Percentiles rank a stretch among this genome's conserved stretches.
phyloP scores from a whole-genome alignment of 2,329 filamentous ascomycete species.

The Fusarium sp. region DNA sequence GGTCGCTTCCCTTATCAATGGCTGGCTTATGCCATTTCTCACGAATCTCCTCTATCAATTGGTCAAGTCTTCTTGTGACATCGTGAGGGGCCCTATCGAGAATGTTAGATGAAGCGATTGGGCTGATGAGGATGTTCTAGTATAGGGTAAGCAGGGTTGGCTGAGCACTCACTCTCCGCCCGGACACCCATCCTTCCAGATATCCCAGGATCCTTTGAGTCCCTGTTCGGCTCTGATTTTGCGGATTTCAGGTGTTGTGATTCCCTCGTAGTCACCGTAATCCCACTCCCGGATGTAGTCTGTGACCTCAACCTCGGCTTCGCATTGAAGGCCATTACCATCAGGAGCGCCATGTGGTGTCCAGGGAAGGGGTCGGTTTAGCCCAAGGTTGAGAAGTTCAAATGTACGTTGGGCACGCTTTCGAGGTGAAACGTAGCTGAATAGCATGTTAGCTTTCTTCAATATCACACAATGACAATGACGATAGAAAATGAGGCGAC shows the following conservation, averaged over 20 bases:
- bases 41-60: conserved; percentile 80
- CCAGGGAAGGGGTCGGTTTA: conserved; percentile 79
- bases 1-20: conserved; percentile 66
- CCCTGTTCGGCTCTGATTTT: conserved; percentile 69
- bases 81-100: conserved; percentile 75
- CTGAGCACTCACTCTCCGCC: conserved; percentile 78
- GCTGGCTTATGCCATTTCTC: conserved; percentile 72
- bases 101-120: conserved; percentile 19
- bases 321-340: conserved; percentile 61
- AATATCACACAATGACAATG: neutral
- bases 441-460: conserved; percentile 5
- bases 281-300: conserved; percentile 87
- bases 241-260: conserved; percentile 78
- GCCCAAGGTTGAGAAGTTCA: conserved; percentile 84
- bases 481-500: neutral
- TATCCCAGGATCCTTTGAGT: conserved; percentile 76
- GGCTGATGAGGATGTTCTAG: neutral
- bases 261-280: conserved; percentile 88
- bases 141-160: conserved; percentile 12
- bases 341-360: conserved; percentile 59
- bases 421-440: conserved; percentile 86
- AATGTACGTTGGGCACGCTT: conserved; percentile 89
- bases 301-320: conserved; percentile 74
- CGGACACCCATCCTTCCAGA: conserved; percentile 90
- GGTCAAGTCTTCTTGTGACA: conserved; percentile 79